Evolutionary conservation across 164 flowering plant species (phyloP), one percentile per base, ranked within the genome.

Genomic region (Taxillus chinensis): DNA sequence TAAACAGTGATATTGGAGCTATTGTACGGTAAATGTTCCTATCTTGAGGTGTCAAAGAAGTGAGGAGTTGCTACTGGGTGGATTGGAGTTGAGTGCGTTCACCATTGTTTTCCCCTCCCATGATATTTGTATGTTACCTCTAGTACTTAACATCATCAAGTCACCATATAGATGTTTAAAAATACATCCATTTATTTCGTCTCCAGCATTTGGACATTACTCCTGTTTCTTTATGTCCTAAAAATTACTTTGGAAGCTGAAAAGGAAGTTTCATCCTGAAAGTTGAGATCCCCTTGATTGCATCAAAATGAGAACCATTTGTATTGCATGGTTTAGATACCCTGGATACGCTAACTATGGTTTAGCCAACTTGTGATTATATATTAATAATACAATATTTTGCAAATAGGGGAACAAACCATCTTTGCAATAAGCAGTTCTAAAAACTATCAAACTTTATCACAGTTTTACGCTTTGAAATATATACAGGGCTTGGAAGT

Each of bases 1-100:
- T 53, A 89, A 89, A 86, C 69, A 89, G 96, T 70, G 93, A 89
- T 67, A 86, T 81, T 65, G 96, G 96, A 75, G 96, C 60, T 89
- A 89, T 67, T 89, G 93, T 68, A 64, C 96, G 51, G 90, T 89
- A 42, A 83, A 78, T 73, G 62, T 89, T 14, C 91, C 96, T 40
- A 46, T 89, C 46, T 69, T 89, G 43, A 79, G 77, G 71, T 89
- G 86, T 57, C 72, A 55, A 55, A 80, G 96, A 74, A 82, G 82
- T 60, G 87, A 89, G 70, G 96, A 89, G 74, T 65, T 89, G 68
- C 86, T 89, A 8, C 39, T 86, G 41, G 91, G 45, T 89, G 93
- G 91, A 85, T 85, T 89, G 93, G 93, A 89, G 78, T 67, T 89
- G 38, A 85, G 77, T 73, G 87, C 96, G 17, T 86, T 89, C 83